phyloP scores from a whole-genome alignment of 129 eudicot genomes.

The Lactuca saligna region DNA sequence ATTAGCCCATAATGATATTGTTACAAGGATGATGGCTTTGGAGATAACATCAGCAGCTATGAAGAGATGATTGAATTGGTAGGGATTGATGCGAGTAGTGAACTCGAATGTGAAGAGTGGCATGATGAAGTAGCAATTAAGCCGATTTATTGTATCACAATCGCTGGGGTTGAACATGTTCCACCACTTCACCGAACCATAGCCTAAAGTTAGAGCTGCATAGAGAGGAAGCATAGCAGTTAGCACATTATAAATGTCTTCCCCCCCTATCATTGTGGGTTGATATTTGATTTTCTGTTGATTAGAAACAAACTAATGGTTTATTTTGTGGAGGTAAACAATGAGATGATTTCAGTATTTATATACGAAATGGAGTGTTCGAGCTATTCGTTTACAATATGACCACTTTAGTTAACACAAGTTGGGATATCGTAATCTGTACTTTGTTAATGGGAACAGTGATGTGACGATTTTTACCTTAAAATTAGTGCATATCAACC shows the following conservation, averaged over 20 bases:
- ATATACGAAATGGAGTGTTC: background rate
- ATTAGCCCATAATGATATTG: constrained; percentile 49
- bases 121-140: constrained; percentile 49
- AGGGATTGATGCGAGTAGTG: constrained; percentile 47
- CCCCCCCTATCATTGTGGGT: constrained; percentile 50
- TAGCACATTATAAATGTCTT: constrained; percentile 56
- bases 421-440: background rate
- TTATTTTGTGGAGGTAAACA: constrained; percentile 5
- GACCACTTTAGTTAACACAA: background rate
- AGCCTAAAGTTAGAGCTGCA: constrained; percentile 53
- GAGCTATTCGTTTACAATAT: background rate
- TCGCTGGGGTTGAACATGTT: constrained; percentile 55
- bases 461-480: background rate
- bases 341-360: background rate
- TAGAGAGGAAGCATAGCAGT: constrained; percentile 63
- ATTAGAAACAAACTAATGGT: constrained; percentile 2
- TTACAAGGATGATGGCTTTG: constrained; percentile 31
- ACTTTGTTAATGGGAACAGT: background rate
- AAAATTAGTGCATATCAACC: background rate
- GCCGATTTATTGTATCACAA: constrained; percentile 59
- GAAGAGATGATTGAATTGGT: constrained; percentile 42
- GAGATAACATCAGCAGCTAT: constrained; percentile 47
- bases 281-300: background rate
- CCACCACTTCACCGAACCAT: constrained; percentile 66
- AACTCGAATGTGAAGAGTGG: constrained; percentile 64